Evolutionary conservation across 2,329 filamentous ascomycete species (phyloP), one percentile per base, ranked within the genome.

Genomic region (Paecilomyces niveus): DNA sequence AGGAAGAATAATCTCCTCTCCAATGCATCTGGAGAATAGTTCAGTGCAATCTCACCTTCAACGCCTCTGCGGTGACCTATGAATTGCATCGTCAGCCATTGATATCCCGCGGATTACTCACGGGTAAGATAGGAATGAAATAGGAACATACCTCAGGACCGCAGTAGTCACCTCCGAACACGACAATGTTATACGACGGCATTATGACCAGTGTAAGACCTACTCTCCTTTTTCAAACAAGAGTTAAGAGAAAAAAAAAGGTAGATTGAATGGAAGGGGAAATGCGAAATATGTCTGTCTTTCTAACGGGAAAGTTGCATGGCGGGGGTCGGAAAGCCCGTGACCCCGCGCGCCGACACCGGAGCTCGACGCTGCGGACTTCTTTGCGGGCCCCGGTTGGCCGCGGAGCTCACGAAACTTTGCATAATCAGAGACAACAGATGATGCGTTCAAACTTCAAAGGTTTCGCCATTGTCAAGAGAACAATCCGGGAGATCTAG

Each of bases 161-260:
- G 70, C 88, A 90, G 76, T 94, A 89, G 79, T 95, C 91, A 70
- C 89, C 89, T 56, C 76, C 88, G 73, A 93, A 90, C 59, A 93
- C 88, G 62, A 92, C 89, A 72, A 92, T 89, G 64, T 90, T 90
- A 72, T 85, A 87, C 55, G 83, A 81, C 65, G 86, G 76, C 89
- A 91, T 91, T 59, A 67, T 81, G 62, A 35, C 18, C 32, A 50
- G 50, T 56, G 24, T 29, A 49, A 54, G 26, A 51, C 39, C 39
- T 45, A 18, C 1, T 45, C 5, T 29, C 21, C 24, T 52, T 24
- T 26, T 52, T 29, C 50, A 32, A 45, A 55, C 56, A 18, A 54
- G 55, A 54, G 49, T 56, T 53, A 61, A 62, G 60, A 58, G 7
- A 29, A 29, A 29, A 29, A 5, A 29, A 7, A 29, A 59, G 49